Evolutionary conservation across 2,329 filamentous ascomycete species (phyloP).

Genomic region (Bipolaris bicolor): DNA sequence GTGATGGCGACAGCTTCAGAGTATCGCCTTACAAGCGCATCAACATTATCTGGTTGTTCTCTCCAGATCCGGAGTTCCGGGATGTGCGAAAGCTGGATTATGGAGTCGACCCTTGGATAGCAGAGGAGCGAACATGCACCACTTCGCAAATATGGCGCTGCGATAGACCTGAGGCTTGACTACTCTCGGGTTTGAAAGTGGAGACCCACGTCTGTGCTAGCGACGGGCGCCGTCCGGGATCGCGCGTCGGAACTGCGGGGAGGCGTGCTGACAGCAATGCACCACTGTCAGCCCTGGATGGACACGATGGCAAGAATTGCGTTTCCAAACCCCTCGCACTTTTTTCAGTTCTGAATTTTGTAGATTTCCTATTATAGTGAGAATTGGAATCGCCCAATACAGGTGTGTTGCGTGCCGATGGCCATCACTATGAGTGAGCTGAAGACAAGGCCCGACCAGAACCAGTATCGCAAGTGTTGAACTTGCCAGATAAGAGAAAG

Average conservation of each 20-base stretch:
- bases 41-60: neutral
- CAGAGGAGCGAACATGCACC: neutral
- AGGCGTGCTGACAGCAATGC: slow-evolving; percentile 13
- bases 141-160: neutral
- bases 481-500: too few species aligned
- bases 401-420: too few species aligned
- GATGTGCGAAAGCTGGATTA: neutral
- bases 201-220: slow-evolving; percentile 18
- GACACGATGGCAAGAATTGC: neutral
- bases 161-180: slow-evolving; percentile 2
- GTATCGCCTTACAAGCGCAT: neutral
- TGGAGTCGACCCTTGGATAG: neutral
- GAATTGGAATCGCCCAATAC: neutral
- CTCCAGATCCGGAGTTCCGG: neutral
- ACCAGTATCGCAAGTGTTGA: too few species aligned
- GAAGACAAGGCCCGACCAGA: too few species aligned
- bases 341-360: neutral
- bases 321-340: neutral
- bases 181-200: slow-evolving; percentile 14
- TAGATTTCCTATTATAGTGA: neutral
- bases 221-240: slow-evolving; percentile 4
- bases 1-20: neutral
- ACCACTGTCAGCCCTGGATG: neutral
- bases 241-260: slow-evolving; percentile 23
- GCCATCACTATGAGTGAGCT: too few species aligned